Base-by-base conservation (phyloP, 2,329 filamentous ascomycete genomes). In the Metarhizium rileyi region DNA sequence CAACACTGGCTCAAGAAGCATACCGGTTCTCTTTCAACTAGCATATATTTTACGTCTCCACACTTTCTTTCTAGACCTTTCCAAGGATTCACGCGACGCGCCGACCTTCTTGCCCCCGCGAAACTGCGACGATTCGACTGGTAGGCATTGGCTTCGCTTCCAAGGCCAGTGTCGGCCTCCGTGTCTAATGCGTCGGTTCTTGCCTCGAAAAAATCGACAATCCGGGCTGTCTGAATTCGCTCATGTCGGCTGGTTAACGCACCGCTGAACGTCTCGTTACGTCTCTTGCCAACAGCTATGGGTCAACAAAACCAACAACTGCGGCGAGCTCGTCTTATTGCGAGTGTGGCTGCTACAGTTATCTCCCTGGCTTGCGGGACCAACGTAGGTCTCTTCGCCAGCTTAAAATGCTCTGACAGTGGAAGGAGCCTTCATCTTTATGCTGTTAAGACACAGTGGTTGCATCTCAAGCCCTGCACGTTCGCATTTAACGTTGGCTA, bases 361-460 rank as follows among this genome's bases (percentile, higher is more conserved):
- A 89, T 96, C 54, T 83, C 90, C 16, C 75, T 97, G 52, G 89
- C 90, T 53, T 95, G 90, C 66, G 93, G 93, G 53, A 95, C 90
- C 55, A 96, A 96, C 67, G 90, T 94, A 70, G 61, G 81, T 44
- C 10, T n/a, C 7, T 28, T 33, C 30, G n/a, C n/a, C n/a, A n/a
- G n/a, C n/a, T n/a, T n/a, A n/a, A n/a, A n/a, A n/a, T n/a, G n/a
- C n/a, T n/a, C n/a, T n/a, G n/a, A n/a, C n/a, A n/a, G n/a, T n/a
- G n/a, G n/a, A n/a, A n/a, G n/a, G n/a, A n/a, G n/a, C n/a, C n/a
- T n/a, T n/a, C n/a, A n/a, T n/a, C n/a, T n/a, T n/a, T n/a, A n/a
- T n/a, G n/a, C n/a, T n/a, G n/a, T n/a, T n/a, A n/a, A n/a, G n/a
- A n/a, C n/a, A n/a, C n/a, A n/a, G n/a, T n/a, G n/a, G n/a, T n/a